phyloP scores from a whole-genome alignment of 345 rosid species.

The Eucalyptus pauciflora region DNA sequence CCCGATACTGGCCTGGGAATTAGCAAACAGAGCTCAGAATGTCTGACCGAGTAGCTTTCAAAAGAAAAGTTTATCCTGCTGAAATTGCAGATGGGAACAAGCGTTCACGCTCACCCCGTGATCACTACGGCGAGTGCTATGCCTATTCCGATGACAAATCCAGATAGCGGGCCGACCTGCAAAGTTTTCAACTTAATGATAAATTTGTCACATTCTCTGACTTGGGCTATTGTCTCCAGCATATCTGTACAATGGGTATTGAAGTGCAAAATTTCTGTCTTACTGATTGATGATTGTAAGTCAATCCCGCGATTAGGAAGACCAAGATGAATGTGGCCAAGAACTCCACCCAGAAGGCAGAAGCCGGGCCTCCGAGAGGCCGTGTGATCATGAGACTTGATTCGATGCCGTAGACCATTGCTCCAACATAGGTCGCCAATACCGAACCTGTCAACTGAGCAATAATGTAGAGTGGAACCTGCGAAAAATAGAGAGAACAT shows the following conservation, averaged over 20 bases:
- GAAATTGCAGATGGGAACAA: not conserved
- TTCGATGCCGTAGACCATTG: constrained; percentile 37
- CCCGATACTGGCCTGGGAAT: constrained; percentile 70
- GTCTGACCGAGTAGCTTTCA: not conserved
- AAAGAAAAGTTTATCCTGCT: not conserved
- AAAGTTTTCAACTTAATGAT: not conserved
- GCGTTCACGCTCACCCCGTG: constrained; percentile 33
- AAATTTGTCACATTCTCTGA: not conserved
- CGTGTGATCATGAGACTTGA: constrained; percentile 45
- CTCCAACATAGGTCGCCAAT: constrained; percentile 48
- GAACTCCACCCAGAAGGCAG: constrained; percentile 81
- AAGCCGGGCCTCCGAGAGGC: constrained; percentile 35
- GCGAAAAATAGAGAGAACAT: not conserved
- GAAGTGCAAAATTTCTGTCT: not conserved
- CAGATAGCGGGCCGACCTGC: constrained; percentile 55
- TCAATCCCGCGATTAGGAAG: constrained; percentile 50
- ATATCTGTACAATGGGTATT: not conserved
- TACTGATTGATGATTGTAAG: constrained; percentile 46
- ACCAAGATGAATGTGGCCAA: constrained; percentile 57
- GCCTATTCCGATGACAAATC: constrained; percentile 52
- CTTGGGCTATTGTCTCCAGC: not conserved
- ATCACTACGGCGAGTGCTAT: constrained; percentile 76
- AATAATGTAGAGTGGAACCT: constrained; percentile 71
- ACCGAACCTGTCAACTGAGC: constrained; percentile 65
- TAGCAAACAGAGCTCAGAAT: not conserved